These are phyloP conservation scores for Mycena vulgaris DNA, from an alignment of 768 basidiomycete genomes.

Conservation along the genomic window DNA sequence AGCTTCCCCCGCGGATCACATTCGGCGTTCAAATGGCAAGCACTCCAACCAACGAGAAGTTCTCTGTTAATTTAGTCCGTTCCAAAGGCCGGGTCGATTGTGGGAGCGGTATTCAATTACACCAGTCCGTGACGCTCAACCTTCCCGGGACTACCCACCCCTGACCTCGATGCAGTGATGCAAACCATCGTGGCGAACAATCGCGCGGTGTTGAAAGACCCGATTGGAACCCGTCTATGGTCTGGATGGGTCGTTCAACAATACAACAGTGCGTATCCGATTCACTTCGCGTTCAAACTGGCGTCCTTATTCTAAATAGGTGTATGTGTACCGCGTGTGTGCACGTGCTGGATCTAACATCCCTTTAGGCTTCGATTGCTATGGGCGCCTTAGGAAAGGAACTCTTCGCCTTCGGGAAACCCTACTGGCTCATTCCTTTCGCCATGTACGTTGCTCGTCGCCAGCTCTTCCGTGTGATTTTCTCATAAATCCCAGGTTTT, in stretches of 20 bases:
- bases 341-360: not conserved
- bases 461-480: not conserved
- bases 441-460: conserved; percentile 53
- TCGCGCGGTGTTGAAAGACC: conserved; percentile 62
- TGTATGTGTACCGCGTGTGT: not conserved
- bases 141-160: not conserved
- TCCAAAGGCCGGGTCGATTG: conserved; percentile 58
- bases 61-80: no score
- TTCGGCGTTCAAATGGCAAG: conserved; percentile 63
- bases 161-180: conserved; percentile 57
- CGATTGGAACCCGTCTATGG: conserved; percentile 66
- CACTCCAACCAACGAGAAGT: no score
- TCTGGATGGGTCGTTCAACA: conserved; percentile 69
- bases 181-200: conserved; percentile 61
- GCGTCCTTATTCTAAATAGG: not conserved
- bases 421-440: conserved; percentile 62
- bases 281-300: not conserved
- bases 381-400: conserved; percentile 70
- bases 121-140: conserved; percentile 52
- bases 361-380: conserved; percentile 62
- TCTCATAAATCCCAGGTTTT: conserved; percentile 43
- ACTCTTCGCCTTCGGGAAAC: conserved; percentile 66
- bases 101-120: conserved; percentile 68
- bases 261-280: conserved; percentile 53
- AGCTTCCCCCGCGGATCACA: conserved; percentile 65